Evolutionary conservation across 257 asterid genomes (phyloP).

Genomic region (Paulownia fortunei): DNA sequence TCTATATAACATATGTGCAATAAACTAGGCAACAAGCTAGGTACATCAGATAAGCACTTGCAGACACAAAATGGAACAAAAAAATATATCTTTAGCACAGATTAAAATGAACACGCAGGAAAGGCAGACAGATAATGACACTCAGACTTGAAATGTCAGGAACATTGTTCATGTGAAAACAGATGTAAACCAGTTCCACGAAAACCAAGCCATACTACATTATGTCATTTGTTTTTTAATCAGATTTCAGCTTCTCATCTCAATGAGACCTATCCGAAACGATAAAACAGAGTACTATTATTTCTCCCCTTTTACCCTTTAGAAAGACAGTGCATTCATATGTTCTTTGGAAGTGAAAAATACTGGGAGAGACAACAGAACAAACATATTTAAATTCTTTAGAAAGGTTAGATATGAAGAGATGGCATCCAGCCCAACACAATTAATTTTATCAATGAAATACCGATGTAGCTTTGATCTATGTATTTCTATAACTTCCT

Average conservation of each 20-base stretch:
- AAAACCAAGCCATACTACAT: conserved; percentile 2
- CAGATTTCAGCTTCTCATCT: neutral
- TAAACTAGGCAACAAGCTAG: conserved; percentile 16
- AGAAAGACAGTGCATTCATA: neutral
- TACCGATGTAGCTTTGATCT: neutral
- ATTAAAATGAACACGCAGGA: neutral
- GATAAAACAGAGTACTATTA: neutral
- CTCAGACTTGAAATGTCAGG: conserved; percentile 2
- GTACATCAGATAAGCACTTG: neutral
- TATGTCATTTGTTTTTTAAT: neutral
- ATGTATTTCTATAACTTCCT: neutral
- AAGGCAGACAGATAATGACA: conserved; percentile 8
- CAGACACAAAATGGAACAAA: conserved; percentile 19
- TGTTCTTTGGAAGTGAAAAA: neutral
- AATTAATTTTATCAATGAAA: neutral
- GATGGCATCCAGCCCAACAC: neutral
- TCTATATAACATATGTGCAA: neutral
- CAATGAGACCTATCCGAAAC: conserved; percentile 1
- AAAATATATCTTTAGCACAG: neutral
- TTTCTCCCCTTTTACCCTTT: conserved; percentile 8
- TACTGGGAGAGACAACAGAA: neutral
- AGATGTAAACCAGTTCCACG: neutral
- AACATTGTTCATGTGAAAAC: neutral
- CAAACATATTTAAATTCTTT: too few species aligned
- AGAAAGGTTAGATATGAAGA: neutral